Conservation (phyloP, 371 early-diverging fungal genomes). For the Mucor lusitanicus region DNA sequence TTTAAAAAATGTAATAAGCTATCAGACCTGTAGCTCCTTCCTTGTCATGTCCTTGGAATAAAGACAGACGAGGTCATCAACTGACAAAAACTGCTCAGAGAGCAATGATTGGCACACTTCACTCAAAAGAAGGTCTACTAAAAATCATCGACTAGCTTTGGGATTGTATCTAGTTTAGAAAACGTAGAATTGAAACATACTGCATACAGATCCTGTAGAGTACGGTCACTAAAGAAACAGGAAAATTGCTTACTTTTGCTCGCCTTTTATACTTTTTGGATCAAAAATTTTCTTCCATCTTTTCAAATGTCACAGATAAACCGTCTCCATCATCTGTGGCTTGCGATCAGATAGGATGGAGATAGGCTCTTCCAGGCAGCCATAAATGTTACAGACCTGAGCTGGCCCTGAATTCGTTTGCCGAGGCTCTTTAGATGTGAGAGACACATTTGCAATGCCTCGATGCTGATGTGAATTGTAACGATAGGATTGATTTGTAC, state of each 20-base stretch:
- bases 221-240: conserved; percentile 53
- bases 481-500: background rate
- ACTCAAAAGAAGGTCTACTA: conserved; percentile 48
- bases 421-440: background rate
- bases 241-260: conserved; percentile 18
- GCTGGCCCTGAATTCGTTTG: background rate
- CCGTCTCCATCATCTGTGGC: background rate
- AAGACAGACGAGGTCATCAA: conserved; percentile 52
- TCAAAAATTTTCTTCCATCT: background rate
- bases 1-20: conserved; percentile 24
- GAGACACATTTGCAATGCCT: background rate
- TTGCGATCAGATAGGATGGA: background rate
- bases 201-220: conserved; percentile 60
- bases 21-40: conserved; percentile 49
- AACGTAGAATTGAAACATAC: conserved; percentile 54
- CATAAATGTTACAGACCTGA: background rate
- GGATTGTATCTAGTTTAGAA: conserved; percentile 48
- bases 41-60: conserved; percentile 43
- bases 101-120: conserved; percentile 38
- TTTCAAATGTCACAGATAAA: background rate
- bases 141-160: conserved; percentile 48
- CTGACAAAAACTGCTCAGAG: conserved; percentile 29
- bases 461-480: too few relatives aligned
- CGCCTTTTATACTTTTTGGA: conserved; percentile 20
- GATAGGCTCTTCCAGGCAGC: background rate